Conservation (phyloP, 768 basidiomycete genomes). For the Saitozyma sp. region DNA sequence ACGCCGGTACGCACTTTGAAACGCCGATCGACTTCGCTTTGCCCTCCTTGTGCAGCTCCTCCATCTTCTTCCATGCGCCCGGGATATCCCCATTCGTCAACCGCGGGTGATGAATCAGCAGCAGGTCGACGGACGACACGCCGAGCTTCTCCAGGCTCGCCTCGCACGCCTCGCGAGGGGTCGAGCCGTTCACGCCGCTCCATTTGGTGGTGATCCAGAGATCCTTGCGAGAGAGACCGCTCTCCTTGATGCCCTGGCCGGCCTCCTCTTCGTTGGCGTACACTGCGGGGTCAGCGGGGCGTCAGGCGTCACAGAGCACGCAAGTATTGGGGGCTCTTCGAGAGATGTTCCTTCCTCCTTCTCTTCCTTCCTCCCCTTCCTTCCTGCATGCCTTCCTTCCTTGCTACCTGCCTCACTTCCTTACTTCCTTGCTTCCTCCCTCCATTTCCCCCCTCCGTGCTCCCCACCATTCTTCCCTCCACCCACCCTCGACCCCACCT, state of each 20-base stretch:
- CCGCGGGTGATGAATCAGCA: slow-evolving; percentile 29
- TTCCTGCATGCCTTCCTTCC: too few species aligned
- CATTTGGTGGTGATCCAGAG: slow-evolving; percentile 45
- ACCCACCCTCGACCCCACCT: too few species aligned
- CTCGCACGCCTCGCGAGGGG: slow-evolving; percentile 9
- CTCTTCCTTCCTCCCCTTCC: too few species aligned
- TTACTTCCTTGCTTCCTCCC: too few species aligned
- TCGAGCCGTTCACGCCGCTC: slow-evolving; percentile 8
- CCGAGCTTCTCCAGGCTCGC: slow-evolving; percentile 28
- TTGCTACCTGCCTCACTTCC: too few species aligned
- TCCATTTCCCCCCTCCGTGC: too few species aligned
- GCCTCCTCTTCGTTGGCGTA: slow-evolving; percentile 42
- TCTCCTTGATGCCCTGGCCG: slow-evolving; percentile 33
- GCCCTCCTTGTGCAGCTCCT: slow-evolving; percentile 24
- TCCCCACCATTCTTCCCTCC: too few species aligned
- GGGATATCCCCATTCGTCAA: slow-evolving; percentile 23
- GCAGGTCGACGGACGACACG: slow-evolving; percentile 32
- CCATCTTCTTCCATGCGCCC: slow-evolving; percentile 33
- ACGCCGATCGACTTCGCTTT: slow-evolving; percentile 34
- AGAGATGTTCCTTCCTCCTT: neutral
- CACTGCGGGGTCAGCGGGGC: slow-evolving; percentile 12
- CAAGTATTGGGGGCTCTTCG: neutral
- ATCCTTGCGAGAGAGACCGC: slow-evolving; percentile 22
- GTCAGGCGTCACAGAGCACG: neutral
- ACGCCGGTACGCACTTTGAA: slow-evolving; percentile 25